Conservation (phyloP, 2,329 filamentous ascomycete species). For the Pyrenophora graminea region DNA sequence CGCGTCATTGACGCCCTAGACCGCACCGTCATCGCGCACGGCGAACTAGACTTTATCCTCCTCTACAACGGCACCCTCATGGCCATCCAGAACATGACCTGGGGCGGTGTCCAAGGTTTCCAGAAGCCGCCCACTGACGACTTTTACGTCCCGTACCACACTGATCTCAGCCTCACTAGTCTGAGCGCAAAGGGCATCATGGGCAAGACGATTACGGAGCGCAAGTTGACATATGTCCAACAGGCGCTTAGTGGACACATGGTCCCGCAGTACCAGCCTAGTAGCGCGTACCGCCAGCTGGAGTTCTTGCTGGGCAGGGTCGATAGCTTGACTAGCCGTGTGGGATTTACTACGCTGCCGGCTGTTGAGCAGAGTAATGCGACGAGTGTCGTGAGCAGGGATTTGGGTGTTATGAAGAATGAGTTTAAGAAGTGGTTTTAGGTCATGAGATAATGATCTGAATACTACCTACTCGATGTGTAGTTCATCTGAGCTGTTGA, state of each 20-base stretch:
- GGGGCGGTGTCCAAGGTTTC: constrained; percentile 73
- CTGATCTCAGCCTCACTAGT: constrained; percentile 51
- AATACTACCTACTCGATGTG: not conserved
- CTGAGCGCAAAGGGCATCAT: constrained; percentile 67
- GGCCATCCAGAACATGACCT: constrained; percentile 81
- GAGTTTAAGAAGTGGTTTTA: constrained; percentile 17
- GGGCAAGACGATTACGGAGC: constrained; percentile 72
- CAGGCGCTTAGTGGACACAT: constrained; percentile 70
- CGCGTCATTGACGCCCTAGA: constrained; percentile 73
- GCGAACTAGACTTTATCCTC: constrained; percentile 70
- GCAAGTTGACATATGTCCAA: constrained; percentile 72
- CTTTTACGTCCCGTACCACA: constrained; percentile 71
- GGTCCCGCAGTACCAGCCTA: constrained; percentile 69
- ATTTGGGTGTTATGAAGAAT: constrained; percentile 5
- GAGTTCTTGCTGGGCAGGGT: constrained; percentile 77
- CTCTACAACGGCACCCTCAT: constrained; percentile 71
- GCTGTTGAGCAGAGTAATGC: constrained; percentile 9
- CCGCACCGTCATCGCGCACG: constrained; percentile 73
- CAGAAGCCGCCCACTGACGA: constrained; percentile 62
- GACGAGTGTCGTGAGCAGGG: constrained; percentile 7
- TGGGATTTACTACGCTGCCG: constrained; percentile 37
- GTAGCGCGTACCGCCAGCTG: constrained; percentile 70
- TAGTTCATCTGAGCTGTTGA: not conserved
- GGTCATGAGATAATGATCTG: not conserved
- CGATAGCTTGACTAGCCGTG: constrained; percentile 53